Conservation (phyloP, 164 flowering plant genomes). For the Chloranthus sessilifolius region DNA sequence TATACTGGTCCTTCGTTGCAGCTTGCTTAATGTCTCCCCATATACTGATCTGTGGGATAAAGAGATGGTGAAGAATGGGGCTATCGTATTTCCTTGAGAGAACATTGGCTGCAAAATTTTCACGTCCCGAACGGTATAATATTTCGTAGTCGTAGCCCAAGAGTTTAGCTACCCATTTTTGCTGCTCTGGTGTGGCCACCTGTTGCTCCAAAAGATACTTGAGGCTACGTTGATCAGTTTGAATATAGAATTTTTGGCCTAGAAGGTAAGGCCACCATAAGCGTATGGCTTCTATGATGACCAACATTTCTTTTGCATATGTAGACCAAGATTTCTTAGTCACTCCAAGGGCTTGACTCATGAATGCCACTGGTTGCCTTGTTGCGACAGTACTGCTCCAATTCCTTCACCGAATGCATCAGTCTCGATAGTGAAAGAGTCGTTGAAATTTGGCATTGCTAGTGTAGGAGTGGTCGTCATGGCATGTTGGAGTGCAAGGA, state of each 20-base stretch:
- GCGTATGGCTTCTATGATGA: background rate
- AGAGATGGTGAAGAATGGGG: background rate
- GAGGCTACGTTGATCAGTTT: too few relatives aligned
- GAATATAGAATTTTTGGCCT: background rate
- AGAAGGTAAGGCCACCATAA: background rate
- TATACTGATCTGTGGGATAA: background rate
- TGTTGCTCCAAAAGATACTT: background rate
- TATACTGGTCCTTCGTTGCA: background rate
- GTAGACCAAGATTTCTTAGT: background rate
- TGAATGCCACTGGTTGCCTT: background rate
- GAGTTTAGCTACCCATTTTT: background rate
- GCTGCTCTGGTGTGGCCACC: background rate
- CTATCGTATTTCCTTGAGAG: background rate
- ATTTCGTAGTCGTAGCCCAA: constrained; percentile 6
- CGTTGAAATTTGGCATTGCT: background rate
- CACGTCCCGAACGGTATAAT: background rate
- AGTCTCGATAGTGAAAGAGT: background rate
- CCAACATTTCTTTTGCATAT: constrained; percentile 4
- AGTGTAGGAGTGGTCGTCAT: background rate
- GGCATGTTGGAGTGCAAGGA: background rate
- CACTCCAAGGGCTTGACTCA: background rate
- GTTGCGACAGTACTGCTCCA: background rate
- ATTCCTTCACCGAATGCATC: background rate
- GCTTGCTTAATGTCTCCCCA: background rate
- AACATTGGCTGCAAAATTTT: background rate